These are phyloP conservation scores for Aphelidium insulamus DNA, from an alignment of 371 early-diverging fungal genomes.

Conservation along the genomic window DNA sequence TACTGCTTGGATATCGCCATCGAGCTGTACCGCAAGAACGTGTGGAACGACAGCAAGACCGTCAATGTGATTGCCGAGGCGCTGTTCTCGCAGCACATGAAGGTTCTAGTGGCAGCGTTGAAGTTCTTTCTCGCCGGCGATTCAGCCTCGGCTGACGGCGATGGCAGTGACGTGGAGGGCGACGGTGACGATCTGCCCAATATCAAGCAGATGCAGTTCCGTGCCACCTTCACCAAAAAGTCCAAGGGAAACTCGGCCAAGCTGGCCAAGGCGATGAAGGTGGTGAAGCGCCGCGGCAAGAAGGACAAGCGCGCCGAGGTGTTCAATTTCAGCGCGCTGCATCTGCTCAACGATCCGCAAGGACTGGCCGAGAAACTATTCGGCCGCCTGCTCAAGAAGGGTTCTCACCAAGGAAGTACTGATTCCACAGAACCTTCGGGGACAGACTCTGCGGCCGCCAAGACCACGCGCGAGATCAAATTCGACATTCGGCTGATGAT, in stretches of 20 bases:
- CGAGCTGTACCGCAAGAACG: slow-evolving; percentile 76
- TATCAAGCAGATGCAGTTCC: slow-evolving; percentile 46
- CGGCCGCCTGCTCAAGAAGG: slow-evolving; percentile 26
- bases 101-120: slow-evolving; percentile 73
- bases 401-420: slow-evolving; percentile 13
- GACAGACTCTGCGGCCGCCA: slow-evolving; percentile 2
- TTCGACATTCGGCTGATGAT: slow-evolving; percentile 73
- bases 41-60: slow-evolving; percentile 93
- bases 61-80: slow-evolving; percentile 92
- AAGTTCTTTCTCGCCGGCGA: slow-evolving; percentile 68
- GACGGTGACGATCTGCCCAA: slow-evolving; percentile 45
- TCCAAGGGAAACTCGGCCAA: slow-evolving; percentile 43
- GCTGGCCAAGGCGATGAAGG: slow-evolving; percentile 38
- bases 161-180: slow-evolving; percentile 29
- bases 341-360: slow-evolving; percentile 85
- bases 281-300: slow-evolving; percentile 14
- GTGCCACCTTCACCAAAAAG: slow-evolving; percentile 53
- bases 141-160: too few species aligned
- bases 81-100: slow-evolving; percentile 68
- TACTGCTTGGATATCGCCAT: slow-evolving; percentile 86
- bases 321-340: slow-evolving; percentile 79
- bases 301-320: slow-evolving; percentile 35
- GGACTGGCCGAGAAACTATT: slow-evolving; percentile 80
- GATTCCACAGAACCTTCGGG: slow-evolving; percentile 41
- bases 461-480: too few species aligned